Evolutionary conservation across 2,329 filamentous ascomycete species (phyloP).

Genomic region (Aureobasidium sp.): DNA sequence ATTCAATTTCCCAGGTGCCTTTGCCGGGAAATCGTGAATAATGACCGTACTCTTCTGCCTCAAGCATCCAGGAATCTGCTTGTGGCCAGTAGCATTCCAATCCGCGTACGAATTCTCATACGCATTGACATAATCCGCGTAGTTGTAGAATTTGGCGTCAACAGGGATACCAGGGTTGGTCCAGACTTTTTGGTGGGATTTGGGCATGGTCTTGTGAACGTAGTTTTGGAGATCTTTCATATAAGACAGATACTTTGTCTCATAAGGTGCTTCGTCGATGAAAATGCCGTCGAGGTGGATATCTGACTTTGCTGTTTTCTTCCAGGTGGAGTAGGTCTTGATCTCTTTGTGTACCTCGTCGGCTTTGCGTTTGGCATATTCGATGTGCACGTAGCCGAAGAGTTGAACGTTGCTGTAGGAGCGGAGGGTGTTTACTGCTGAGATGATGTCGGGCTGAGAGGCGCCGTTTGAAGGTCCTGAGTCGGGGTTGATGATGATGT

Average conservation of each 20-base stretch:
- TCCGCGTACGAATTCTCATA: conserved; percentile 1
- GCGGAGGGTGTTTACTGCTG: conserved; percentile 20
- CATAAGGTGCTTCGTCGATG: conserved; percentile 19
- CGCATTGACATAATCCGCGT: conserved; percentile 3
- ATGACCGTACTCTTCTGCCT: conserved; percentile 1
- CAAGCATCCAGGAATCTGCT: neutral
- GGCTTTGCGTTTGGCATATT: conserved; percentile 18
- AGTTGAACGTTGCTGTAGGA: conserved; percentile 19
- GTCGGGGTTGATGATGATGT: conserved; percentile 23
- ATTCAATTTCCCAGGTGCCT: neutral
- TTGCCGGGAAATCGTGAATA: neutral
- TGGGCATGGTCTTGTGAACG: neutral
- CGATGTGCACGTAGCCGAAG: conserved; percentile 21
- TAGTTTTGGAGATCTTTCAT: conserved; percentile 10
- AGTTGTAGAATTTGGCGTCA: conserved; percentile 4
- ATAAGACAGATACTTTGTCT: conserved; percentile 11
- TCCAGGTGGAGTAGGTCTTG: conserved; percentile 19
- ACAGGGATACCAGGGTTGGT: conserved; percentile 13
- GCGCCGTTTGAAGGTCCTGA: conserved; percentile 17
- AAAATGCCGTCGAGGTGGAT: conserved; percentile 21
- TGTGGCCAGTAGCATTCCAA: neutral
- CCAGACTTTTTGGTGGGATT: conserved; percentile 8
- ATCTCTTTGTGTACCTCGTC: conserved; percentile 18
- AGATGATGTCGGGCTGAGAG: conserved; percentile 19
- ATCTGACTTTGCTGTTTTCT: conserved; percentile 14